A percentile compares a stretch with the other conserved stretches of the same genome.
These are phyloP conservation scores for Monosporascus sp. DNA, from an alignment of 2,329 filamentous ascomycete genomes.

Conservation along the genomic window DNA sequence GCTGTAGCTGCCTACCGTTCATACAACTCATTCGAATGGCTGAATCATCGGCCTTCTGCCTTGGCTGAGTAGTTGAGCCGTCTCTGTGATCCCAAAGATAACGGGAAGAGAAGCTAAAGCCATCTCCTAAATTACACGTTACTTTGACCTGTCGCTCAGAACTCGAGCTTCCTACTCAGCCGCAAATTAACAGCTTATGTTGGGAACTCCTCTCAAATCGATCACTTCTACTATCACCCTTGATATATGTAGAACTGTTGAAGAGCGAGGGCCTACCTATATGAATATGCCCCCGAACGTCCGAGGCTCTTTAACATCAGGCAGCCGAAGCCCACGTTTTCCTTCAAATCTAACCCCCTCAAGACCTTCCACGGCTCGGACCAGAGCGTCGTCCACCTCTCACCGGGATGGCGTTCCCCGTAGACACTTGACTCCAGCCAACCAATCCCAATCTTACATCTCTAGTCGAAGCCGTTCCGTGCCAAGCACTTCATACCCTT, in stretches of 20 bases:
- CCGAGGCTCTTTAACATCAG: conserved; percentile 11
- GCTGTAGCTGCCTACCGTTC: too few species aligned
- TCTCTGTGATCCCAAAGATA: too few species aligned
- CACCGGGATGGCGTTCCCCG: conserved; percentile 6
- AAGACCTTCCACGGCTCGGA: conserved; percentile 7
- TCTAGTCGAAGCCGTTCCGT: conserved; percentile 17
- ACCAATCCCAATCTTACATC: conserved; percentile 22
- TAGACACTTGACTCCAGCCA: conserved; percentile 18
- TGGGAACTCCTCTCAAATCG: too few species aligned
- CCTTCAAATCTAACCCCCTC: conserved; percentile 5
- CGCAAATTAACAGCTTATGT: too few species aligned
- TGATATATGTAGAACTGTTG: background rate
- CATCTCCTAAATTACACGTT: too few species aligned
- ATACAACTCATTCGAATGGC: too few species aligned
- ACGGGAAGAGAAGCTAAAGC: too few species aligned
- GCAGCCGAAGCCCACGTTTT: conserved; percentile 8
- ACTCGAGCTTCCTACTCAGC: too few species aligned
- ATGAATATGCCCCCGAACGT: background rate
- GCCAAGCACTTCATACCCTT: conserved; percentile 21
- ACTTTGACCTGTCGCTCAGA: too few species aligned
- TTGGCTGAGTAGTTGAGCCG: too few species aligned
- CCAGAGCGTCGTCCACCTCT: conserved; percentile 15
- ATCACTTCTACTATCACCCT: too few species aligned
- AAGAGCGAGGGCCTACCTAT: background rate
- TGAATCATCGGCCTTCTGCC: too few species aligned